phyloP scores from a whole-genome alignment of 2,329 filamentous ascomycete genomes.

The Aureobasidium sp. region DNA sequence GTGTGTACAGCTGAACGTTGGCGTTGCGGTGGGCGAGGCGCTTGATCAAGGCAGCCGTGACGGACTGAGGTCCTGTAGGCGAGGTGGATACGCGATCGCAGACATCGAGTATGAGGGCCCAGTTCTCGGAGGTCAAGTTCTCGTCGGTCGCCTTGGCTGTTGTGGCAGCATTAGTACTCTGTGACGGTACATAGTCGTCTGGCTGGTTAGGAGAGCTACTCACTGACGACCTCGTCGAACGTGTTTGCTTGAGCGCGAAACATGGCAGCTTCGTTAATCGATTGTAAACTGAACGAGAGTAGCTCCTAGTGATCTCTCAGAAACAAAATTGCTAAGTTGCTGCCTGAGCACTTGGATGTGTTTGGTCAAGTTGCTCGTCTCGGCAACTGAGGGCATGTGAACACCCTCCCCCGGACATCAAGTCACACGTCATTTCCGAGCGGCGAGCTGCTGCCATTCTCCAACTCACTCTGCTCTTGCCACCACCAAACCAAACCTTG shows the following conservation, averaged over 20 bases:
- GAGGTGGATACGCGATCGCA: conserved; percentile 30
- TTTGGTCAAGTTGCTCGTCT: background rate
- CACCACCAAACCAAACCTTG: background rate
- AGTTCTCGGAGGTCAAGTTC: conserved; percentile 81
- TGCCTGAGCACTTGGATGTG: conserved; percentile 2
- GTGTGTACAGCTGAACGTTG: conserved; percentile 90
- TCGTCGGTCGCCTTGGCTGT: conserved; percentile 85
- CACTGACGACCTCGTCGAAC: conserved; percentile 63
- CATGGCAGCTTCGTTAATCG: conserved; percentile 24
- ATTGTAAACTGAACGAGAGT: background rate
- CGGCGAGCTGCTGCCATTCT: background rate
- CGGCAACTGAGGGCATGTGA: background rate
- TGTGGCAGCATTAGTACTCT: background rate
- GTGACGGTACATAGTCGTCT: background rate
- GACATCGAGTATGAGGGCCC: conserved; percentile 56
- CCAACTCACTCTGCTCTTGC: background rate
- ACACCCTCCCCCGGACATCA: background rate
- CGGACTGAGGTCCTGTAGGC: conserved; percentile 32
- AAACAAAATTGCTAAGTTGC: background rate
- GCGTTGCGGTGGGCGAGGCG: conserved; percentile 87
- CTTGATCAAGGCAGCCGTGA: conserved; percentile 83
- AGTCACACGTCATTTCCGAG: background rate
- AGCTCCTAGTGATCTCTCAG: background rate
- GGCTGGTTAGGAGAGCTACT: conserved; percentile 23
- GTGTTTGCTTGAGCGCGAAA: conserved; percentile 42